Conservation (phyloP, 2,329 filamentous ascomycete species). For the Aspergillus unguis region DNA sequence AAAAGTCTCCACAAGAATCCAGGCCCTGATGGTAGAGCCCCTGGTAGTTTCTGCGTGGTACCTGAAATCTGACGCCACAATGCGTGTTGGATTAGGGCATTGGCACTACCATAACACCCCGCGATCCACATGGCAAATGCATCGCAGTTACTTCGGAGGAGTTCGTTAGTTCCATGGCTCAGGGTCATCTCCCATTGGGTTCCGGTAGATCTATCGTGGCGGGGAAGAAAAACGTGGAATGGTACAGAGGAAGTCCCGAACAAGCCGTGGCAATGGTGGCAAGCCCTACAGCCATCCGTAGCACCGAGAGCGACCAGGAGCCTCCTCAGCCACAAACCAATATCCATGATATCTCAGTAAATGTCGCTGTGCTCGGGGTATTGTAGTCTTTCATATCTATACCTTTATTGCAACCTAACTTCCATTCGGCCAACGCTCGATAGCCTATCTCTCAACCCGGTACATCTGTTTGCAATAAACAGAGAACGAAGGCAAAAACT, state of each 20-base stretch:
- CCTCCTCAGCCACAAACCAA: too few relatives aligned
- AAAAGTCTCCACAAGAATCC: conserved; percentile 8
- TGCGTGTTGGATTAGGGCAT: background rate
- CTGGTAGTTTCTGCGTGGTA: conserved; percentile 7
- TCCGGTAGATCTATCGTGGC: conserved; percentile 1
- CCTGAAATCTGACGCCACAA: conserved; percentile 9
- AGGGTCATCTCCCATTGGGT: too few relatives aligned
- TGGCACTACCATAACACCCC: background rate
- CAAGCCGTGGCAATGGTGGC: background rate
- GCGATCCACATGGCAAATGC: background rate
- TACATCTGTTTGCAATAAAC: too few relatives aligned
- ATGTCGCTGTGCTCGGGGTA: too few relatives aligned
- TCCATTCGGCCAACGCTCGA: too few relatives aligned
- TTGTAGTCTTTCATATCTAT: too few relatives aligned
- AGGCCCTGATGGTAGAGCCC: conserved; percentile 5
- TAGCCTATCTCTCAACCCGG: too few relatives aligned
- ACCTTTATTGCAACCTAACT: too few relatives aligned
- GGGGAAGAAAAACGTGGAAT: background rate
- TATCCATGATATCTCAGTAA: too few relatives aligned
- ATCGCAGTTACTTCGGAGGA: background rate
- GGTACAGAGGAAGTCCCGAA: background rate
- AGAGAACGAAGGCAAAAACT: too few relatives aligned
- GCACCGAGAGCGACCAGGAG: background rate
- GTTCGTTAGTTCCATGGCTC: too few relatives aligned
- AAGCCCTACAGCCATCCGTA: background rate